A percentile compares a stretch with the other conserved stretches of the same genome.
phyloP scores from a whole-genome alignment of 495 filamentous ascomycete genomes.

The Pseudomonodictys pantanalensis region DNA sequence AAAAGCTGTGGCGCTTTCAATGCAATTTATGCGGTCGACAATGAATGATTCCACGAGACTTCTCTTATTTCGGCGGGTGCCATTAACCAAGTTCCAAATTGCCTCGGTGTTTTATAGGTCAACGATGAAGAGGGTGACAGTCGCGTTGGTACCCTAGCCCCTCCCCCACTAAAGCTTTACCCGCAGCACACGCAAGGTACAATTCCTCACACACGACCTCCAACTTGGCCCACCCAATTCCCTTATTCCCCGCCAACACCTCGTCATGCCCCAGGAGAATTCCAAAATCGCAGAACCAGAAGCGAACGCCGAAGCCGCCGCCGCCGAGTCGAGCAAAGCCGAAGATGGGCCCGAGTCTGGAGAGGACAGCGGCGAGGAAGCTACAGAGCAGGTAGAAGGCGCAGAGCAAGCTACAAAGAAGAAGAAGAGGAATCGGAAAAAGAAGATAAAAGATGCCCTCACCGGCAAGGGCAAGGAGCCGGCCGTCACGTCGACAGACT shows the following conservation, averaged over 20 bases:
- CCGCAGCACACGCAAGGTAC: too few species aligned
- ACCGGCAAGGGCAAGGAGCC: slow-evolving; percentile 22
- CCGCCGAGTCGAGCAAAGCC: slow-evolving; percentile 22
- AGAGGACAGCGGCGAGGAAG: slow-evolving; percentile 27
- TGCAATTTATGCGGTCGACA: too few species aligned
- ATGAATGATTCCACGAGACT: too few species aligned
- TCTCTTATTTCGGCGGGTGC: too few species aligned
- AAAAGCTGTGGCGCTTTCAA: too few species aligned
- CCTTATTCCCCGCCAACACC: too few species aligned
- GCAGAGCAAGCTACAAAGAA: slow-evolving; percentile 31
- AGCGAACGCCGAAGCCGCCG: slow-evolving; percentile 22
- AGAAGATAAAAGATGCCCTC: slow-evolving; percentile 44
- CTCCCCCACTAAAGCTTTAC: not conserved
- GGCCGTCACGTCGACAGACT: not conserved
- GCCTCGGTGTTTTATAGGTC: too few species aligned
- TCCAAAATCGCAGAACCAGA: slow-evolving; percentile 29
- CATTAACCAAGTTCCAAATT: too few species aligned
- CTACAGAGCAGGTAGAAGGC: slow-evolving; percentile 14
- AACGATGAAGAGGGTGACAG: too few species aligned
- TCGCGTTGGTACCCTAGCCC: too few species aligned
- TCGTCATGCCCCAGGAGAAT: slow-evolving; percentile 25
- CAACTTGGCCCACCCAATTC: too few species aligned
- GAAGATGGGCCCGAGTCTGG: slow-evolving; percentile 13
- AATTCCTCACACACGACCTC: too few species aligned
- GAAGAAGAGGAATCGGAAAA: slow-evolving; percentile 45